Conservation (phyloP, 2,329 filamentous ascomycete genomes). For the Penicillium italicum region DNA sequence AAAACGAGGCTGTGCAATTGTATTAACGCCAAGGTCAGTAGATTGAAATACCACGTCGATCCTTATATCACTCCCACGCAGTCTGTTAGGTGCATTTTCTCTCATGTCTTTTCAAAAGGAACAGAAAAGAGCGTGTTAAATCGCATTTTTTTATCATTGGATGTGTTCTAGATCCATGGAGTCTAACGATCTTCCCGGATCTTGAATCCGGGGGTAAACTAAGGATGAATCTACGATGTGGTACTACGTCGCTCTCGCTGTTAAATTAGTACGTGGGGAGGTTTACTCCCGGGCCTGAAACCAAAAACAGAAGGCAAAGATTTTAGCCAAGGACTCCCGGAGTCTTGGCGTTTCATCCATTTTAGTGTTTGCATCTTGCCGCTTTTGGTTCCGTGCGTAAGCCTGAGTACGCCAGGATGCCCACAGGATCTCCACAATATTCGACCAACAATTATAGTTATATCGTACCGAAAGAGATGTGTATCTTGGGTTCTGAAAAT, state of each 20-base stretch:
- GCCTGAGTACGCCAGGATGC: not conserved
- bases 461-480: no score
- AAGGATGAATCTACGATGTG: not conserved
- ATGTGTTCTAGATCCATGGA: not conserved
- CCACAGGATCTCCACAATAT: no score
- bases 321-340: not conserved
- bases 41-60: conserved; percentile 10
- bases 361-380: not conserved
- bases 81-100: not conserved
- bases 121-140: not conserved
- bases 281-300: not conserved
- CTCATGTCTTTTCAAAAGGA: not conserved
- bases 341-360: not conserved
- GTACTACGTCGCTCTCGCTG: not conserved
- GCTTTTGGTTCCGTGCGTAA: not conserved
- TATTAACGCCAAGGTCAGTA: conserved; percentile 3
- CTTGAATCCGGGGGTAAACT: not conserved
- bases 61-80: not conserved
- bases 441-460: no score
- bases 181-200: not conserved
- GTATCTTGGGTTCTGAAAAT: no score
- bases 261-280: not conserved
- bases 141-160: not conserved
- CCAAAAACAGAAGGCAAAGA: not conserved
- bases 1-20: conserved; percentile 16